Percentiles rank a stretch among this genome's conserved stretches.
These are phyloP conservation scores for Malbranchea zuffiana DNA, from an alignment of 2,329 filamentous ascomycete genomes.

Conservation along the genomic window DNA sequence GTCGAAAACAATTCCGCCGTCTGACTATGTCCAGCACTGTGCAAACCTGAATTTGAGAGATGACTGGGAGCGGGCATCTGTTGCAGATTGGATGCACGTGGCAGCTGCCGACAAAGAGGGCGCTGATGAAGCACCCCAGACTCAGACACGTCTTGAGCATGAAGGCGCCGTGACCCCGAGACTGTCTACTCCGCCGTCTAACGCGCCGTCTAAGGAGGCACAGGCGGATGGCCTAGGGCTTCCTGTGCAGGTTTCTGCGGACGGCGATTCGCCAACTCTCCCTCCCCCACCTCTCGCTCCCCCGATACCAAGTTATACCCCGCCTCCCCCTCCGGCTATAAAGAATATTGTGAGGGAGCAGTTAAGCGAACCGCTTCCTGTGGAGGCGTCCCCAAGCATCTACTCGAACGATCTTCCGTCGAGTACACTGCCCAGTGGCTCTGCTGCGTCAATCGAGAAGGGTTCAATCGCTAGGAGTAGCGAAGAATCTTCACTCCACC, in stretches of 20 bases:
- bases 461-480: slow-evolving; percentile 23
- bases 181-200: slow-evolving; percentile 13
- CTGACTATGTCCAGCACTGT: slow-evolving; percentile 27
- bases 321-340: slow-evolving; percentile 36
- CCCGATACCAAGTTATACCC: slow-evolving; percentile 36
- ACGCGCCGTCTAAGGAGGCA: slow-evolving; percentile 20
- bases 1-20: slow-evolving; percentile 17
- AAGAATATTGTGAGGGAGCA: slow-evolving; percentile 1
- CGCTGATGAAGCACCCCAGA: slow-evolving; percentile 10
- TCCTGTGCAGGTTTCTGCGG: slow-evolving; percentile 26
- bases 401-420: slow-evolving; percentile 16
- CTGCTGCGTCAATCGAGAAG: slow-evolving; percentile 12
- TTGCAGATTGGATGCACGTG: slow-evolving; percentile 40
- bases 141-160: slow-evolving; percentile 1
- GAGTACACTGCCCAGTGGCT: slow-evolving; percentile 11
- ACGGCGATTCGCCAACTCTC: slow-evolving; percentile 20
- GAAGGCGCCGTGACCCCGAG: slow-evolving; percentile 22
- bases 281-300: slow-evolving; percentile 25
- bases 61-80: slow-evolving; percentile 41
- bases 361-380: slow-evolving; percentile 9
- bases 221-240: slow-evolving; percentile 33
- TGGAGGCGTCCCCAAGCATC: slow-evolving; percentile 18
- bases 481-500: slow-evolving; percentile 29
- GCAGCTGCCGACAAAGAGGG: slow-evolving; percentile 32
- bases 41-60: slow-evolving; percentile 36